Base-by-base conservation (phyloP, 1,284 basidiomycete species). In the Apiotrichum domesticum region DNA sequence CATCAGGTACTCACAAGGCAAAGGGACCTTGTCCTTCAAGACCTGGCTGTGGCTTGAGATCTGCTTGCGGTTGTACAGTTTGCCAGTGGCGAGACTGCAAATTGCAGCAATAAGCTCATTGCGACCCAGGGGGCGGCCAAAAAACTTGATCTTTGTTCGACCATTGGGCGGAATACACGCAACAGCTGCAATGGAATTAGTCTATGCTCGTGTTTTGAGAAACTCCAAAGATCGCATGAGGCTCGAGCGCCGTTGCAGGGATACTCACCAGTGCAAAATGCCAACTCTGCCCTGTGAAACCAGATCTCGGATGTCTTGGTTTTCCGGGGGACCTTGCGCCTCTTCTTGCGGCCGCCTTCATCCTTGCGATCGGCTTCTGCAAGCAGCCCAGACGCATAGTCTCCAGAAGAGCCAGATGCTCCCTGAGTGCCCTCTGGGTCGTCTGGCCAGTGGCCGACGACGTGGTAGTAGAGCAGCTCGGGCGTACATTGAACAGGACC, bases 91-190 rank as follows among this genome's bases (percentile, higher is more conserved):
- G 41, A 79, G 71, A 29, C 75, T 68, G 50, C 80, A 79, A 59
- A 80, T 80, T 58, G 78, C 73, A 33, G 77, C 79, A 61, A 81
- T 80, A 46, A 81, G 73, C 64, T 81, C 80, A 65, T 81, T 81
- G n/a, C 80, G 74, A 0, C 80, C 80, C 49, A 78, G 78, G 1
- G 79, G 72, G 63, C 79, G 79, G 44, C 77, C 77, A 55, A 78
- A 70, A 49, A 80, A 77, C 47, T 79, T 66, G 54, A 80, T 71
- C 63, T 80, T 80, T 4, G 63, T 63, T 21, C 64, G 54, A 33
- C 63, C 66, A 32, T 63, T 64, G 32, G 66, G 64, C 8, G 66
- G 66, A 14, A 67, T 64, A 34, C 51, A 56, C 6, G 64, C 56
- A 14, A 67, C 61, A 39, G 46, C 35, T 29, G 33, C n/a, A 13